Base-by-base conservation (phyloP, 805 yeast genomes). In the Ascoidea tarda region DNA sequence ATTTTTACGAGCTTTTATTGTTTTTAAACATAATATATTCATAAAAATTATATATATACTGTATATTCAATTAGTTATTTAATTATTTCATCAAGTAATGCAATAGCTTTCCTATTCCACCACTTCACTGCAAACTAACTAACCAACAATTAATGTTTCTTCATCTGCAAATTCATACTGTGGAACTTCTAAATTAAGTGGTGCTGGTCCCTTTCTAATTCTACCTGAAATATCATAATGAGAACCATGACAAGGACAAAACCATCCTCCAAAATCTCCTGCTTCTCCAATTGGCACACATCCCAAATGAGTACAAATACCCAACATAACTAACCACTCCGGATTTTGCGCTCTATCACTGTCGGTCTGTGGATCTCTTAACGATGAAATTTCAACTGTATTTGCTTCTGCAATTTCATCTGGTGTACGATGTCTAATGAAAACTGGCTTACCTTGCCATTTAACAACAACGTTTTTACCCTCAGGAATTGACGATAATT, bases 191-290 rank as follows among this genome's bases (percentile, higher is more conserved):
- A 93, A 81, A 79, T 93, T 93, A 72, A 88, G 81, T 67, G 99
- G 99, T 69, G 99, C 99, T 63, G 99, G 99, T 63, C 99, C 99
- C 77, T 82, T 91, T 83, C 99, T 88, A 70, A 93, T 91, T 84
- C 99, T 91, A 72, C 99, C 99, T 59, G 97, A 90, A 75, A 95
- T 95, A 76, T 93, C 99, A 75, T 93, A 93, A 74, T 95, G 99
- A 68, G 98, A 91, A 81, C 99, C 99, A 79, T 95, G 99, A 78
- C 99, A 93, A 60, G 99, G 99, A 75, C 99, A 93, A 91, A 93
- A 93, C 99, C 99, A 93, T 70, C 99, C 99, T 70, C 97, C 98
- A 64, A 80, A 93, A 73, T 93, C 99, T 75, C 99, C 99, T 61
- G 97, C 84, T 77, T 93, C 98, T 70, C 99, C 99, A 66, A 93